Evolutionary conservation across 2,329 filamentous ascomycete species (phyloP), one percentile per base, ranked within the genome.

Genomic region (Fusarium albidum): DNA sequence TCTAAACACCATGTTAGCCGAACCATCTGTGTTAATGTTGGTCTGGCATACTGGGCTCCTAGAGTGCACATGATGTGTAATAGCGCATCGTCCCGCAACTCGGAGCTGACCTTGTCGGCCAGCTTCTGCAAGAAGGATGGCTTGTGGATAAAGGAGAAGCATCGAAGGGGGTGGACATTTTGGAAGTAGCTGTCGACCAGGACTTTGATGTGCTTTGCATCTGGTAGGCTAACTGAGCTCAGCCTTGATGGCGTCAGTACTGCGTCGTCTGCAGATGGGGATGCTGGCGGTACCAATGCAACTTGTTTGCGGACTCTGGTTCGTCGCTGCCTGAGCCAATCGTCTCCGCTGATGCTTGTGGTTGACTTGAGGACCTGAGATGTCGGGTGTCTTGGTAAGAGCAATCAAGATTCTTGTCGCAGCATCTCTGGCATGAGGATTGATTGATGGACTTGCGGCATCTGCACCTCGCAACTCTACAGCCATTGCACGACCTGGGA

Each of bases 101-200:
- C 55, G 14, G 46, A 50, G 6, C 9, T 21, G 26, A 56, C 39
- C 10, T 51, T 59, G 18, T 54, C 56, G 25, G 63, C 63, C 5
- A 67, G 48, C 33, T 59, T 56, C 21, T 57, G 54, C 42, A 64
- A 52, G 18, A 65, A 65, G 6, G 58, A 55, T 8, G 64, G 64
- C 33, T 65, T 65, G n/a, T 67, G 62, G 2, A 65, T 58, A 42
- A 67, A 67, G 15, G 52, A 57, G 27, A 64, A 65, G 33, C 61
- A 65, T n/a, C 64, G 63, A 13, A 67, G 57, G 1, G 59, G 59
- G 28, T 67, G 76, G 6, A 65, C 35, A 21, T 61, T 59, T 18
- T 57, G 54, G 26, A 65, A 65, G 40, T 65, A 65, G 15, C 49
- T 40, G 17, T 63, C 59, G 12, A 63, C 62, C 9, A 65, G 37